Conservation (phyloP, 805 yeast species). For the Starmerella sp. region DNA sequence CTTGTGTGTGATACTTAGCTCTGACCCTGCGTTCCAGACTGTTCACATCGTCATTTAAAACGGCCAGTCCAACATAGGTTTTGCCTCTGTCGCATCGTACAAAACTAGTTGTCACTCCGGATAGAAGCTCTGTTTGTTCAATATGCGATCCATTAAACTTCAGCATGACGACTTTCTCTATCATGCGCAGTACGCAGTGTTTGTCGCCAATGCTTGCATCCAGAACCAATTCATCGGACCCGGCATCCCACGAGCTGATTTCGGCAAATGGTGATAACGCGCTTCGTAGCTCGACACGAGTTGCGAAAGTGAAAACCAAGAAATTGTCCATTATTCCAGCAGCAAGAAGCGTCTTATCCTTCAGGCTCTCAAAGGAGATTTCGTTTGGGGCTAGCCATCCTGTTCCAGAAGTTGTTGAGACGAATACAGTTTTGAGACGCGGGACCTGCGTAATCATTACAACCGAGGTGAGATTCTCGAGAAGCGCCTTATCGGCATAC, state of each 20-base stretch:
- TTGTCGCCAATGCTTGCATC: neutral
- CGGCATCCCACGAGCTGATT: neutral
- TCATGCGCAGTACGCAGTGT: neutral
- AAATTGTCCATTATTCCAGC: neutral
- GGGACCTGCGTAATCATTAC: neutral
- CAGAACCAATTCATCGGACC: neutral
- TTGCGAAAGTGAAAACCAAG: neutral
- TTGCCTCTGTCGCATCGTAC: neutral
- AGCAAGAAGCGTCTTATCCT: neutral
- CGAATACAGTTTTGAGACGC: neutral
- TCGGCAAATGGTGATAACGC: neutral
- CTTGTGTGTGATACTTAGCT: neutral
- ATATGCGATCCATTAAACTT: neutral
- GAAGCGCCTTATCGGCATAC: neutral
- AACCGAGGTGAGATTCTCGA: neutral
- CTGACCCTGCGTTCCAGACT: neutral
- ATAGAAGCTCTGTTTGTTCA: neutral
- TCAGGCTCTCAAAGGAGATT: neutral
- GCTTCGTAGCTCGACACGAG: neutral
- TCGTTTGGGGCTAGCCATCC: neutral
- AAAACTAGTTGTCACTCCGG: neutral
- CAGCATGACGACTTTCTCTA: neutral
- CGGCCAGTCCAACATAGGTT: neutral
- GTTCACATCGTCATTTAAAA: neutral
- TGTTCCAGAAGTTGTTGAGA: neutral